These are phyloP conservation scores for Mollisia scopiformis DNA, from an alignment of 2,329 filamentous ascomycete genomes.

Conservation along the genomic window DNA sequence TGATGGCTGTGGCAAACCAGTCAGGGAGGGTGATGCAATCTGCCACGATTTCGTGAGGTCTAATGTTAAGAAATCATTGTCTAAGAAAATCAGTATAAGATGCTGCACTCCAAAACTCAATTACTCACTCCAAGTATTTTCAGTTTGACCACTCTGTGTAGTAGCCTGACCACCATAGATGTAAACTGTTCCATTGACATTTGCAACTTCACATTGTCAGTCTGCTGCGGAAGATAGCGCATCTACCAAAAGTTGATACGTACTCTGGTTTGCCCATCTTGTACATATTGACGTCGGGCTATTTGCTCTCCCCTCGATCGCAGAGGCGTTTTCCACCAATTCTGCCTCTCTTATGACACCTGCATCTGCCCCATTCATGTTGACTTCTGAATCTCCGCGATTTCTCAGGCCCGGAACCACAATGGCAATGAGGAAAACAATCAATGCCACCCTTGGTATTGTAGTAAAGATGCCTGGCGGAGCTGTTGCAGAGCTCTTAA, in stretches of 20 bases:
- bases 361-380: slow-evolving; percentile 50
- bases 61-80: slow-evolving; percentile 73
- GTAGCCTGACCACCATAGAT: slow-evolving; percentile 74
- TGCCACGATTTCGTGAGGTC: slow-evolving; percentile 76
- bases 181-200: slow-evolving; percentile 76
- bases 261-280: slow-evolving; percentile 68
- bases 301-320: slow-evolving; percentile 44
- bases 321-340: slow-evolving; percentile 34
- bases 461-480: slow-evolving; percentile 46
- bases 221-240: background rate
- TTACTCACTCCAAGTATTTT: slow-evolving; percentile 71
- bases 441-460: slow-evolving; percentile 49
- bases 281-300: slow-evolving; percentile 62
- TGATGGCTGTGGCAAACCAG: slow-evolving; percentile 63
- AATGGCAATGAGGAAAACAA: slow-evolving; percentile 53
- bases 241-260: slow-evolving; percentile 22
- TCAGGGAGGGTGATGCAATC: slow-evolving; percentile 63
- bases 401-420: slow-evolving; percentile 50
- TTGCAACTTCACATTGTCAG: slow-evolving; percentile 47
- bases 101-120: background rate
- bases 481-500: slow-evolving; percentile 47
- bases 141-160: slow-evolving; percentile 56
- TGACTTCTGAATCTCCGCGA: slow-evolving; percentile 37
- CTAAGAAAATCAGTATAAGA: slow-evolving; percentile 38
- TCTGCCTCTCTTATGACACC: slow-evolving; percentile 44